Evolutionary conservation across 805 yeast species (phyloP).

Genomic region (Babjeviella inositovora): DNA sequence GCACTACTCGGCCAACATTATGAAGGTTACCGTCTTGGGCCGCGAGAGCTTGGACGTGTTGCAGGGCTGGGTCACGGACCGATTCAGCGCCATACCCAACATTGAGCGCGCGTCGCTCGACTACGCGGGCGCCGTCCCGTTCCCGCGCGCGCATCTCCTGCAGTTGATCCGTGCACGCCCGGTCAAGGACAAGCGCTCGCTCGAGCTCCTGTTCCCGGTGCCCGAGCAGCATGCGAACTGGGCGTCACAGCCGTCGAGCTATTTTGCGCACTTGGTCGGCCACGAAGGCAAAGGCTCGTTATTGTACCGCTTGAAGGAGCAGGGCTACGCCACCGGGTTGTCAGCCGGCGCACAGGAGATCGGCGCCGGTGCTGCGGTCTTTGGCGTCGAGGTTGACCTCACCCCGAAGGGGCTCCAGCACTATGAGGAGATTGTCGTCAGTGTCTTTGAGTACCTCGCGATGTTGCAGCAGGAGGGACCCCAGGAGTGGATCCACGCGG

Average conservation of each 20-base stretch:
- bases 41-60: slow-evolving; percentile 63
- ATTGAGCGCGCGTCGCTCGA: slow-evolving; percentile 22
- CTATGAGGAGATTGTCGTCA: slow-evolving; percentile 42
- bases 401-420: slow-evolving; percentile 56
- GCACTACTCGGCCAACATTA: slow-evolving; percentile 72
- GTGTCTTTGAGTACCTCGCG: slow-evolving; percentile 59
- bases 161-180: slow-evolving; percentile 57
- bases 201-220: slow-evolving; percentile 54
- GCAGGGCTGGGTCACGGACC: slow-evolving; percentile 51
- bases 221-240: slow-evolving; percentile 62
- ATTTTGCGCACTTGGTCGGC: slow-evolving; percentile 72
- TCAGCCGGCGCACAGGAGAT: slow-evolving; percentile 58
- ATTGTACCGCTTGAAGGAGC: slow-evolving; percentile 46
- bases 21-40: slow-evolving; percentile 79
- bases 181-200: slow-evolving; percentile 59
- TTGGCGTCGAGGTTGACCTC: slow-evolving; percentile 58
- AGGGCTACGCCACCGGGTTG: slow-evolving; percentile 69
- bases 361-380: slow-evolving; percentile 51
- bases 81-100: slow-evolving; percentile 51
- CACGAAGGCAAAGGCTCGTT: slow-evolving; percentile 89
- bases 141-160: slow-evolving; percentile 27
- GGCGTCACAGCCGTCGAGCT: slow-evolving; percentile 54
- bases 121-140: slow-evolving; percentile 31
- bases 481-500: slow-evolving; percentile 69
- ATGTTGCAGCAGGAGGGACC: slow-evolving; percentile 44